These are phyloP conservation scores for Venturiaceae sp. DNA, from an alignment of 2,329 filamentous ascomycete genomes.

Conservation along the genomic window DNA sequence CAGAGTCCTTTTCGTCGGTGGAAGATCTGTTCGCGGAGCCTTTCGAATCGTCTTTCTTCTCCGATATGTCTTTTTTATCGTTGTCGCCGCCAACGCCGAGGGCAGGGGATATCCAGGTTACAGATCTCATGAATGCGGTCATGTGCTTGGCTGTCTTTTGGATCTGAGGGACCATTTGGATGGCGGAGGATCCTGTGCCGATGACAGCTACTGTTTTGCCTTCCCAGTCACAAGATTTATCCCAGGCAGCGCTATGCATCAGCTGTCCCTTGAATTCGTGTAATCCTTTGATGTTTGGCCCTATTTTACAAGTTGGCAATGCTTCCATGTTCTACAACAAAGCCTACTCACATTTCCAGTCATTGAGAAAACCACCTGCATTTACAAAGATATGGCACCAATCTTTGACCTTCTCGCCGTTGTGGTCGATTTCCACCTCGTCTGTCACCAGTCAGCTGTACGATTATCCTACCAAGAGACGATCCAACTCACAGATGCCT, in stretches of 20 bases:
- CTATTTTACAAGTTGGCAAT: no score
- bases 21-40: neutral
- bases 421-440: no score
- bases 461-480: no score
- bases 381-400: conserved; percentile 15
- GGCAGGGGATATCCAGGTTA: conserved; percentile 29
- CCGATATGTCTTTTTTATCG: neutral
- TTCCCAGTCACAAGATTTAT: conserved; percentile 12
- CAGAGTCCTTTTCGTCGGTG: neutral
- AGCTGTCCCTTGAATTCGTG: conserved; percentile 35
- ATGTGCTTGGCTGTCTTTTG: conserved; percentile 18
- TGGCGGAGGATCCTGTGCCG: conserved; percentile 21
- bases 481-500: no score
- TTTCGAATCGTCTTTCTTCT: no score
- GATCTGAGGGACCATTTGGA: conserved; percentile 26
- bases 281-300: conserved; percentile 36
- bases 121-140: conserved; percentile 14
- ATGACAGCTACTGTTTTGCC: conserved; percentile 21
- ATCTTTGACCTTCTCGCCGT: no score
- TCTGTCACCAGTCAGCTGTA: no score
- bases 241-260: conserved; percentile 34
- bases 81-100: conserved; percentile 14
- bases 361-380: conserved; percentile 25
- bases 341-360: no score
- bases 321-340: no score